Conservation (phyloP, 345 rosid genomes). For the Crucihimalaya himalaica region DNA sequence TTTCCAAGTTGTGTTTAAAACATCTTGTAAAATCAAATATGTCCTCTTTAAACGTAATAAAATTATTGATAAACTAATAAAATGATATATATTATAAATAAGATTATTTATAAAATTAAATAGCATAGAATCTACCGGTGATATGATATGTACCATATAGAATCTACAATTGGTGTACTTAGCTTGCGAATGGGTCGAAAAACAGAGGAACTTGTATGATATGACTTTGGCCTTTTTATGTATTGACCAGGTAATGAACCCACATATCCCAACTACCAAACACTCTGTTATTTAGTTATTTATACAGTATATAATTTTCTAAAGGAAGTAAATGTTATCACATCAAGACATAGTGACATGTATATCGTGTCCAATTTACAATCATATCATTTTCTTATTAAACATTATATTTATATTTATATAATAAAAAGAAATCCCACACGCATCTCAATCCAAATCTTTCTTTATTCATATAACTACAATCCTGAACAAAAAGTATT, state of each 20-base stretch:
- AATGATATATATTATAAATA: too few relatives aligned
- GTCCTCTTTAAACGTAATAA: too few relatives aligned
- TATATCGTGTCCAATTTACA: conserved; percentile 45
- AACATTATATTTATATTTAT: conserved; percentile 10
- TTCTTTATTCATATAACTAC: conserved; percentile 38
- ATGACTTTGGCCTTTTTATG: conserved; percentile 36
- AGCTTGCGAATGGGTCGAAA: conserved; percentile 22
- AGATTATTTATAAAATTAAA: too few relatives aligned
- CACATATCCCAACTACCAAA: conserved; percentile 37
- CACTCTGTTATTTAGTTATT: conserved; percentile 25
- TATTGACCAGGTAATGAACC: conserved; percentile 41
- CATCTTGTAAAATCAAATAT: too few relatives aligned
- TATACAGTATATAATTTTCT: conserved; percentile 1
- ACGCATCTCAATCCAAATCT: conserved; percentile 41
- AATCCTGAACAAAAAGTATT: conserved; percentile 32
- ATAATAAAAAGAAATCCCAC: conserved; percentile 36
- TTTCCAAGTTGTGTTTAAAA: too few relatives aligned
- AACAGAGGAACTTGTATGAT: conserved; percentile 27
- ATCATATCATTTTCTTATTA: conserved; percentile 41
- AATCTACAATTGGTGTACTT: neutral
- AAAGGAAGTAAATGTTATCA: conserved; percentile 31
- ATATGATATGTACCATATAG: neutral
- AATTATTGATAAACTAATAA: too few relatives aligned
- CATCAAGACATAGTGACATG: conserved; percentile 39
- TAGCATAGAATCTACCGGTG: too few relatives aligned